These are phyloP conservation scores for Knoxia roxburghii DNA, from an alignment of 257 asterid genomes.

Conservation along the genomic window DNA sequence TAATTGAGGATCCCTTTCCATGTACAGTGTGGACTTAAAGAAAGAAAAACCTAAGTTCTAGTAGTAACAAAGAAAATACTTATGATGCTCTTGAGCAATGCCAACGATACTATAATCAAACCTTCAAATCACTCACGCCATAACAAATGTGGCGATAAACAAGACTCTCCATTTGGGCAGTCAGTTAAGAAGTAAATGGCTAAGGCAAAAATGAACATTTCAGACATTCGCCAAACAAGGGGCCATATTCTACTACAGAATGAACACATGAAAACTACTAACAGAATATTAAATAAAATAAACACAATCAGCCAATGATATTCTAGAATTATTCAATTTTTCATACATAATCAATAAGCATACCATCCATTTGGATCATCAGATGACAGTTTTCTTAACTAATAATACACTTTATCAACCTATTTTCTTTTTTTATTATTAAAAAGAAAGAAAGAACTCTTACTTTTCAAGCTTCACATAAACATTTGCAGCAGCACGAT, in stretches of 20 bases:
- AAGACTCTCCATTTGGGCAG: neutral
- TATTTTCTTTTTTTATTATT: neutral
- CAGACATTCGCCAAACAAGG: too few relatives aligned
- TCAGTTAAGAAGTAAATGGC: neutral
- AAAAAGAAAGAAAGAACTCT: slow-evolving; percentile 23
- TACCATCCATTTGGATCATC: neutral
- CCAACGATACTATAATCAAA: neutral
- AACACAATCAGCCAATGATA: neutral
- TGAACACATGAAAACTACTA: neutral
- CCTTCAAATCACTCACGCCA: neutral
- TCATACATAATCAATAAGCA: neutral
- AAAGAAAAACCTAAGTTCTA: neutral
- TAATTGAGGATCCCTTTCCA: neutral
- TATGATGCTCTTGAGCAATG: neutral
- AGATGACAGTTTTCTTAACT: neutral
- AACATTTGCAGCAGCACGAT: slow-evolving; percentile 76
- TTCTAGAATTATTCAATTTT: neutral
- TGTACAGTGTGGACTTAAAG: neutral
- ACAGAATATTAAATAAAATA: neutral
- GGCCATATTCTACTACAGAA: too few relatives aligned
- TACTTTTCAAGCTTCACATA: slow-evolving; percentile 91
- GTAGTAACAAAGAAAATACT: neutral
- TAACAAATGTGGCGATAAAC: neutral
- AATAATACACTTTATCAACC: neutral
- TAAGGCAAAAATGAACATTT: neutral